These are phyloP conservation scores for Camellia oleifera DNA, from an alignment of 179 eudicot species.

Conservation along the genomic window DNA sequence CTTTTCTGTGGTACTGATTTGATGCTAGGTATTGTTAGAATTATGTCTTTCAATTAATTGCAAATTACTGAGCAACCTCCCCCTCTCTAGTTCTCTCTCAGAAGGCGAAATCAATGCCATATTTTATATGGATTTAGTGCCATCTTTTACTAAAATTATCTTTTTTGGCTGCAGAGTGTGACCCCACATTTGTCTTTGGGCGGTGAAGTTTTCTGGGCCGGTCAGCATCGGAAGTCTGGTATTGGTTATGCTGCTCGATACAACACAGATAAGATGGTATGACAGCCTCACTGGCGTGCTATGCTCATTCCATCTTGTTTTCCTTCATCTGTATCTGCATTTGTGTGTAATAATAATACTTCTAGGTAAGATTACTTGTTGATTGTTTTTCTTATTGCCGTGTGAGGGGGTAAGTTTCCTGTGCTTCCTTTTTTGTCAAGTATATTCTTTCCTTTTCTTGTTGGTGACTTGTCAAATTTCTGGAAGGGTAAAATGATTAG, in stretches of 20 bases:
- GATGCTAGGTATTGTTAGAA: neutral
- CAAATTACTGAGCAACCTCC: neutral
- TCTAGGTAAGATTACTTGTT: neutral
- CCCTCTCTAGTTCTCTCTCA: too few species aligned
- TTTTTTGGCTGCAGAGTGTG: conserved; percentile 65
- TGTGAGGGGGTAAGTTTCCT: neutral
- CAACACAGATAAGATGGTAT: conserved; percentile 80
- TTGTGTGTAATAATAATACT: neutral
- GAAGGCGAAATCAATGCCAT: neutral
- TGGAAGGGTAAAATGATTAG: neutral
- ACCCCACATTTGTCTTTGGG: conserved; percentile 82
- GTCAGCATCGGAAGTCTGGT: conserved; percentile 92
- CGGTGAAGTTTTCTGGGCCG: conserved; percentile 94
- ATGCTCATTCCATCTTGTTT: neutral
- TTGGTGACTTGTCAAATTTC: neutral
- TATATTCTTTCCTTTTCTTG: neutral
- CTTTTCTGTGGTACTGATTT: neutral
- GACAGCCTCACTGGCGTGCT: conserved; percentile 1
- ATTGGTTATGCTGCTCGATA: conserved; percentile 90
- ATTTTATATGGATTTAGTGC: neutral
- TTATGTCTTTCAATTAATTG: too few species aligned
- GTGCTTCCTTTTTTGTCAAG: neutral
- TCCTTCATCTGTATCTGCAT: neutral
- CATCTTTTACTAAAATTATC: neutral
- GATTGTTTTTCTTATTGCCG: neutral